Conservation (phyloP, 192 early-diverging fungal genomes). For the Rhizophlyctis rosea region DNA sequence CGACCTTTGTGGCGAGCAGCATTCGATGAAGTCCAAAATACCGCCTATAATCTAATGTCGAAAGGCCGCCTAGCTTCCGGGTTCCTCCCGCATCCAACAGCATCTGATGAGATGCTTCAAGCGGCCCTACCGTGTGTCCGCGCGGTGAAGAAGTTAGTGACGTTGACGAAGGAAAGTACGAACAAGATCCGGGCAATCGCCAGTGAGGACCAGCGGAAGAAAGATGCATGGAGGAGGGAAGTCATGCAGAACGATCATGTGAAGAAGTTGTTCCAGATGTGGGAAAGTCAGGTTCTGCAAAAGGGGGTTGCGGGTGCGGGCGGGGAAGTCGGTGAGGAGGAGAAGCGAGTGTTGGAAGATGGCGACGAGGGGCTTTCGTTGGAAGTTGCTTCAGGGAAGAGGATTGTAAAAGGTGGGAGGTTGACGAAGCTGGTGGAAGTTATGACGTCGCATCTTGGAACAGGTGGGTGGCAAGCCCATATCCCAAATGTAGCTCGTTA, state of each 20-base stretch:
- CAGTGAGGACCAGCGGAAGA: conserved; percentile 35
- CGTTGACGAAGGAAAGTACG: conserved; percentile 34
- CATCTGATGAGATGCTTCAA: conserved; percentile 43
- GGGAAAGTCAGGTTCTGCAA: conserved; percentile 33
- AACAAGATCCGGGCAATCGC: conserved; percentile 26
- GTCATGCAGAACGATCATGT: conserved; percentile 45
- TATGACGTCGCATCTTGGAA: conserved; percentile 33
- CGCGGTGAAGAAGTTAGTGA: conserved; percentile 48
- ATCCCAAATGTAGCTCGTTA: background rate
- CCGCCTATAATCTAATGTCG: conserved; percentile 33
- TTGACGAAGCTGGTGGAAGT: conserved; percentile 42
- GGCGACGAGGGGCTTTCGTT: conserved; percentile 35
- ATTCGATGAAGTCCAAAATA: conserved; percentile 29
- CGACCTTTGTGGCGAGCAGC: conserved; percentile 26
- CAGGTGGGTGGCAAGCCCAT: too few species aligned
- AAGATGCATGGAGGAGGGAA: conserved; percentile 37
- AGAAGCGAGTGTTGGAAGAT: conserved; percentile 32
- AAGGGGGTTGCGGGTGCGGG: background rate
- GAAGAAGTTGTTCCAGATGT: conserved; percentile 46
- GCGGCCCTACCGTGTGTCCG: conserved; percentile 45
- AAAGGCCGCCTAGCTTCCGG: conserved; percentile 42
- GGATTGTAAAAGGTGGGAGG: conserved; percentile 38
- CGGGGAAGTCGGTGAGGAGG: conserved; percentile 8
- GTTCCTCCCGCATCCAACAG: conserved; percentile 39
- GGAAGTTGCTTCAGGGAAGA: conserved; percentile 15